Base-by-base conservation (phyloP, 352 stramenopile species). In the Phytopythium litorale region DNA sequence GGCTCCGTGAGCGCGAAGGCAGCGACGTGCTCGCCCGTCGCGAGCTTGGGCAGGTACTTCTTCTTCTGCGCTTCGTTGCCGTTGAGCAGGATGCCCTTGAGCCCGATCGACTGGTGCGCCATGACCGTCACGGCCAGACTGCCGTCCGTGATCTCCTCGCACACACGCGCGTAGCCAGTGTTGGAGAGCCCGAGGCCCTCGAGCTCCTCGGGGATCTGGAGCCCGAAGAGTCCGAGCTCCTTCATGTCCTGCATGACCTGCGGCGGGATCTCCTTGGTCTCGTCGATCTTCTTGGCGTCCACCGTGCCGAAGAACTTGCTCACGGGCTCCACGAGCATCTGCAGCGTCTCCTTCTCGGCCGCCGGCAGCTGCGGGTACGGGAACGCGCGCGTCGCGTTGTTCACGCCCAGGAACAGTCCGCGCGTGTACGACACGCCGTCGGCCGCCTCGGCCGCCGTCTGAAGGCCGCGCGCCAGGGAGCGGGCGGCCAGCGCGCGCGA, bases 1-100 rank as follows among this genome's bases (percentile, higher is more conserved):
- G 92, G 90, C 63, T 98, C 92, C 6, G 91, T 98, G 38, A 98
- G 72, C 9, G 84, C 86, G 61, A 95, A 95, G n/a, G 86, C 81
- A 21, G 86, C 86, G 35, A 95, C 79, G 68, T 95, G 77, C 67
- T 95, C 86, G 30, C 85, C 86, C 21, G 83, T 91, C n/a, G 88
- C 89, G n/a, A 97, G 74, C 62, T 94, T 94, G 16, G 89, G 88
- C 38, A 97, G 66, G 73, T 96, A 97, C 67, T 96, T 93, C 46
- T 77, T 71, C 79, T 96, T 89, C 68, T 93, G 88, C 49, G 62
- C 72, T 19, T 88, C 72, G 61, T 91, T 96, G 53, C 88, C 88
- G 65, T 92, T 92, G 55, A 96, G 84, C 67, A 96, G 38, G 48
- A 96, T 94, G 30, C 88, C 86, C 71, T 95, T 94, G 42, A 94